These are phyloP conservation scores for Daldinia decipiens DNA, from an alignment of 495 filamentous ascomycete genomes.

Conservation along the genomic window DNA sequence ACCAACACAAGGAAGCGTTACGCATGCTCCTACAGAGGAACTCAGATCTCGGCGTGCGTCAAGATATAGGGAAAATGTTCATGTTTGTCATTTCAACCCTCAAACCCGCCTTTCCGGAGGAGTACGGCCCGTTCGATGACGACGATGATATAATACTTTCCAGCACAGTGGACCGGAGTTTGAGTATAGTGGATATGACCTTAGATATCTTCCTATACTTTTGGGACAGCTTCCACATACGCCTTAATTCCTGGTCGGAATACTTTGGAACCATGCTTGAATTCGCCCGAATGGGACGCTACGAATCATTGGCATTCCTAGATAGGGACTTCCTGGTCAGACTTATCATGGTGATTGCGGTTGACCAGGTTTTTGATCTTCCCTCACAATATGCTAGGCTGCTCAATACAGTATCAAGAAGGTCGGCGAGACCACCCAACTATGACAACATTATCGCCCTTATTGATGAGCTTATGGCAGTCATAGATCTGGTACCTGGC, in stretches of 20 bases:
- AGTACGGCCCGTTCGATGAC: slow-evolving; percentile 53
- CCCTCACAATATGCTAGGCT: slow-evolving; percentile 56
- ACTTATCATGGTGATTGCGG: slow-evolving; percentile 69
- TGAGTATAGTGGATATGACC: slow-evolving; percentile 27
- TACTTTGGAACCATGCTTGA: slow-evolving; percentile 75
- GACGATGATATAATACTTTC: slow-evolving; percentile 38
- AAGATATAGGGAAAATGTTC: slow-evolving; percentile 65
- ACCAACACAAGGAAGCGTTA: slow-evolving; percentile 63
- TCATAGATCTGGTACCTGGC: slow-evolving; percentile 61
- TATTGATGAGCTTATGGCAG: slow-evolving; percentile 60
- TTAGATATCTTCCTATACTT: slow-evolving; percentile 63
- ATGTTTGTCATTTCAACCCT: slow-evolving; percentile 63
- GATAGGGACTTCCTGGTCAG: slow-evolving; percentile 64
- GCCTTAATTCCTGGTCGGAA: slow-evolving; percentile 78
- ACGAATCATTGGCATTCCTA: slow-evolving; percentile 66
- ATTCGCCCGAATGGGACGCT: slow-evolving; percentile 66
- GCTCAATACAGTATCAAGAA: slow-evolving; percentile 57
- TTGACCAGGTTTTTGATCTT: slow-evolving; percentile 62
- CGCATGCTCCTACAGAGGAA: slow-evolving; percentile 75
- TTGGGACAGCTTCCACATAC: slow-evolving; percentile 63
- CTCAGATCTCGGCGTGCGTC: slow-evolving; percentile 68
- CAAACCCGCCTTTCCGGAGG: slow-evolving; percentile 53
- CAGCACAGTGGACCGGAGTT: not conserved
- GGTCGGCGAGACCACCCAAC: slow-evolving; percentile 61
- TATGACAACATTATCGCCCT: slow-evolving; percentile 65